These are phyloP conservation scores for Cladosporium sp. DNA, from an alignment of 2,329 filamentous ascomycete species.

Conservation along the genomic window DNA sequence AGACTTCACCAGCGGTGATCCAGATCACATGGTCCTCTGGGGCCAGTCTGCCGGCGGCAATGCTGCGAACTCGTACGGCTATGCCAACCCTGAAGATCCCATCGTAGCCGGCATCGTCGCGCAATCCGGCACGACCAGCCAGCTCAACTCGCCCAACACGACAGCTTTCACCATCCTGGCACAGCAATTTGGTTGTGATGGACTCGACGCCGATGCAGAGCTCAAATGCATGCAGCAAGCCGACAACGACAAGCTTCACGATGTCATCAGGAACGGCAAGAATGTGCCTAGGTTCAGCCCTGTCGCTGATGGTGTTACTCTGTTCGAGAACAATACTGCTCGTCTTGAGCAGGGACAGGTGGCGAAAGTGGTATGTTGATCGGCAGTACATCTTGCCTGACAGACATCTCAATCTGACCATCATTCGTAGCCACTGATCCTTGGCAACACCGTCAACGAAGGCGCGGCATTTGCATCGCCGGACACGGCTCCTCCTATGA, in stretches of 20 bases:
- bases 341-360: conserved; percentile 13
- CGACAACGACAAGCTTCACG: neutral
- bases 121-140: conserved; percentile 14
- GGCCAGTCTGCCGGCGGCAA: conserved; percentile 18
- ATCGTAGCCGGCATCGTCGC: conserved; percentile 18
- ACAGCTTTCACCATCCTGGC: conserved; percentile 1
- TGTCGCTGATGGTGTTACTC: conserved; percentile 14
- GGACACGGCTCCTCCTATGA: neutral
- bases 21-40: conserved; percentile 17
- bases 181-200: neutral
- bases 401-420: neutral
- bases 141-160: neutral
- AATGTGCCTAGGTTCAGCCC: conserved; percentile 15
- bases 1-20: conserved; percentile 12
- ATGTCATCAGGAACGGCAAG: neutral
- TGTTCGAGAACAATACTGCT: conserved; percentile 16
- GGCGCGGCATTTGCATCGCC: conserved; percentile 19
- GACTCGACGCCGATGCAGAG: neutral
- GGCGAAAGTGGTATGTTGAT: conserved; percentile 13
- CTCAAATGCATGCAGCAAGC: conserved; percentile 6
- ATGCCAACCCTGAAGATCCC: conserved; percentile 17
- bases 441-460: conserved; percentile 20
- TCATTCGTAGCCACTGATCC: conserved; percentile 14
- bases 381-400: neutral
- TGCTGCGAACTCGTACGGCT: conserved; percentile 14